Base-by-base conservation (phyloP, 2,329 filamentous ascomycete genomes). In the Amphichorda felina region DNA sequence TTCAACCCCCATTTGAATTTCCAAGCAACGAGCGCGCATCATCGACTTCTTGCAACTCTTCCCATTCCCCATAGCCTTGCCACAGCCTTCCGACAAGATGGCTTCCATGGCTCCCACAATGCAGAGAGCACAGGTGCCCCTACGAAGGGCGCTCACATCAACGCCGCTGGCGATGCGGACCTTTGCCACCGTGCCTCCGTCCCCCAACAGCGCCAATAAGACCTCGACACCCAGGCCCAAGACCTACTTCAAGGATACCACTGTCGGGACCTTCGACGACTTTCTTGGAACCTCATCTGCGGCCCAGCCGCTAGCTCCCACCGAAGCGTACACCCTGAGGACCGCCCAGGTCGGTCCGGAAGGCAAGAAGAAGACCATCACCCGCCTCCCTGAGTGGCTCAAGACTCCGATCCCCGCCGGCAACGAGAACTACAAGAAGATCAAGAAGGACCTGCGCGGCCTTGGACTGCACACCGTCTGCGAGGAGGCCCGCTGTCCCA, bases 401-500 rank as follows among this genome's bases (percentile, higher is more conserved):
- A 95, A 96, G 70, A 98, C 89, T 16, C 84, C 87, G 2, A 91
- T 98, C 38, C 91, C 91, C 0, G 76, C 77, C 10, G 80, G 80
- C 42, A 82, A 76, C 54, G 60, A 67, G 38, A 93, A 93, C 62
- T 95, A 81, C 68, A 93, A 93, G 64, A 84, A 85, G 51, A 94
- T 98, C 59, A 95, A 94, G 68, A 79, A 82, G 43, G 91, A 98
- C 57, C 64, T 98, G 45, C 75, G 91, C 25, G 91, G 91, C 0
- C 63, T 98, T 40, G 82, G 83, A 39, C 67, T 98, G 38, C 88
- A 95, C 59, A 98, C 91, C 4, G 91, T 98, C 13, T 98, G 91
- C 60, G 91, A 98, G 63, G 91, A 98, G 64, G 91, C 91, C 2
- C 77, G 87, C 45, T 98, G 91, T 60, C 91, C 91, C 41, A 98